Conservation (phyloP, 116 monocot genomes). For the Dioscorea cayenensis region DNA sequence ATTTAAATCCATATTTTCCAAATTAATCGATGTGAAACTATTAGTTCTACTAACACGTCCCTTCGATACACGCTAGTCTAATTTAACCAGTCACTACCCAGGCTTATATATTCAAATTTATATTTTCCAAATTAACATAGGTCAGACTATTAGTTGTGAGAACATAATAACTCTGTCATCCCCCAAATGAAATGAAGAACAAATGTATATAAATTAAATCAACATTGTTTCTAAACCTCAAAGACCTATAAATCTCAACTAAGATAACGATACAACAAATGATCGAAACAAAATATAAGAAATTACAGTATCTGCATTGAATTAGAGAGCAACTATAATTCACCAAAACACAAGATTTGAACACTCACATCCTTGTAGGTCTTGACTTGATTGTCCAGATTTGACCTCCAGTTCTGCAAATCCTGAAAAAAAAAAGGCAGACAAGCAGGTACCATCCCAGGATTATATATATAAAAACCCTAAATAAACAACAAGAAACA, state of each 20-base stretch:
- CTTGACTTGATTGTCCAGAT: slow-evolving; percentile 40
- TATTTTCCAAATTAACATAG: too few relatives aligned
- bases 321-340: neutral
- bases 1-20: too few relatives aligned
- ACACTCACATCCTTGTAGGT: slow-evolving; percentile 38
- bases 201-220: neutral
- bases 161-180: too few relatives aligned
- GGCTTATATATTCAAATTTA: too few relatives aligned
- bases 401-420: slow-evolving; percentile 39
- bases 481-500: neutral
- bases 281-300: neutral
- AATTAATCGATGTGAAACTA: too few relatives aligned
- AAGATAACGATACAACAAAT: neutral
- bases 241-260: too few relatives aligned
- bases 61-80: too few relatives aligned
- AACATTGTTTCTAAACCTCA: too few relatives aligned
- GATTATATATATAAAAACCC: neutral
- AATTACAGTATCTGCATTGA: neutral
- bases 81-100: too few relatives aligned
- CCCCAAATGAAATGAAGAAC: neutral
- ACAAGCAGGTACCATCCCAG: too few relatives aligned
- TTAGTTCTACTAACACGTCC: too few relatives aligned
- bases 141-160: too few relatives aligned
- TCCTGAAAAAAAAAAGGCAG: slow-evolving; percentile 23
- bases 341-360: neutral